Base-by-base conservation (phyloP, 257 asterid genomes). In the Solanum pennellii region DNA sequence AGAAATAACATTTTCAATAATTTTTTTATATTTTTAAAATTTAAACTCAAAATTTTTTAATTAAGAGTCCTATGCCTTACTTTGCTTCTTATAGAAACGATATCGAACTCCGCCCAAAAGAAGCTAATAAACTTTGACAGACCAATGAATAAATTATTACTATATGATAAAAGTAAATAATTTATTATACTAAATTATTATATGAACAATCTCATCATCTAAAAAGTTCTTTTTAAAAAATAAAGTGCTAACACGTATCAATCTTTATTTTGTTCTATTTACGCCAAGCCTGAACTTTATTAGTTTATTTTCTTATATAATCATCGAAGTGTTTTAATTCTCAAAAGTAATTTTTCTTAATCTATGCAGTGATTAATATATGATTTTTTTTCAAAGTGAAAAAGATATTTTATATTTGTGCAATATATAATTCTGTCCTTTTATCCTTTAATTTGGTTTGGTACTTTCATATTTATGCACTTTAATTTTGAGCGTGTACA, bases 21-120 rank as follows among this genome's bases (percentile, higher is more conserved):
- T 4, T 47, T 47, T 14, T 14, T 18, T 18, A 0, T 7, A 20
- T 20, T 56, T 56, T 56, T n/a, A 7, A 56, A 56, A n/a, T 0
- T 20, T 56, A 0, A 20, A 56, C 0, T 0, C 65, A 0, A 56
- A 0, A 56, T 0, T 3, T 56, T 56, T n/a, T 0, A 56, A 56
- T 7, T 56, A n/a, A n/a, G n/a, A n/a, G n/a, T n/a, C 65, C 65
- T 56, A 56, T 56, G 25, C 65, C 65, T 56, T 56, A 20, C 65
- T 56, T 56, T 20, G 5, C 20, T 56, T 56, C 65, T 56, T 56
- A 56, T 56, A 3, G 65, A 56, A 56, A 56, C 65, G 65, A 56
- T 56, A n/a, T 20, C 21, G 25, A 7, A 20, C 65, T 56, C 65
- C 3, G 0, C 25, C 25, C 65, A 56, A 56, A 56, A 56, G 4